Conservation (phyloP, 1,139 yeast species). For the Saccharomyces hybrid region DNA sequence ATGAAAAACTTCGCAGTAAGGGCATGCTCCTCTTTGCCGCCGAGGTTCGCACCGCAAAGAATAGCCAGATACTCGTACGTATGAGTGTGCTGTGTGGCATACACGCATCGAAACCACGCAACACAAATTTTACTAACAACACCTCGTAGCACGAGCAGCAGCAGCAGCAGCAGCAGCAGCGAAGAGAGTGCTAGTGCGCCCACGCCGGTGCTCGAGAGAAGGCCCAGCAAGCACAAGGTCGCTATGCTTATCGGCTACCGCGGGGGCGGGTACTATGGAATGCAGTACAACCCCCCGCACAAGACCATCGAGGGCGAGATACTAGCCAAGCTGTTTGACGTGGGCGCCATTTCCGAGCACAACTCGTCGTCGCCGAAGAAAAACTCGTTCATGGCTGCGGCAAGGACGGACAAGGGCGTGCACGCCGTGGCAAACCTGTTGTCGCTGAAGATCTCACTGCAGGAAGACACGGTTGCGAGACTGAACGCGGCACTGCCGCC, state of each 20-base stretch:
- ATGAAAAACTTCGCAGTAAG: not conserved
- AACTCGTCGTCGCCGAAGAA: slow-evolving; percentile 86
- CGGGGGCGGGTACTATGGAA: slow-evolving; percentile 94
- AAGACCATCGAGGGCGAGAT: slow-evolving; percentile 88
- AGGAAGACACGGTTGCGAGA: slow-evolving; percentile 59
- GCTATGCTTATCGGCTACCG: slow-evolving; percentile 91
- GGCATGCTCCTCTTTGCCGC: not conserved
- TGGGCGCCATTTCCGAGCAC: slow-evolving; percentile 84
- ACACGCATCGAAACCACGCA: too few relatives aligned
- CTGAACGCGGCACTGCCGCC: slow-evolving; percentile 66
- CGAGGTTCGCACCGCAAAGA: not conserved
- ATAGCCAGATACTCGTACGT: not conserved
- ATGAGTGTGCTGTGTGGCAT: not conserved
- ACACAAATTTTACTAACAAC: not conserved
- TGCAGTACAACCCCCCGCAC: slow-evolving; percentile 43
- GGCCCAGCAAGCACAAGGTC: slow-evolving; percentile 42
- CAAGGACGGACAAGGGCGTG: slow-evolving; percentile 51
- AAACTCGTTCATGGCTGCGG: slow-evolving; percentile 71
- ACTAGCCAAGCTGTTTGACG: slow-evolving; percentile 74
- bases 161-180: not conserved
- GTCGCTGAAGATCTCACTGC: slow-evolving; percentile 62
- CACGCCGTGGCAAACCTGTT: slow-evolving; percentile 78
- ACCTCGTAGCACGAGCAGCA: not conserved
- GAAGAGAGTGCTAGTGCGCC: not conserved
- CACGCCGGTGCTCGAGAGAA: not conserved